phyloP scores from a whole-genome alignment of 139 green algal genomes.

The Ettlia oleoabundans region DNA sequence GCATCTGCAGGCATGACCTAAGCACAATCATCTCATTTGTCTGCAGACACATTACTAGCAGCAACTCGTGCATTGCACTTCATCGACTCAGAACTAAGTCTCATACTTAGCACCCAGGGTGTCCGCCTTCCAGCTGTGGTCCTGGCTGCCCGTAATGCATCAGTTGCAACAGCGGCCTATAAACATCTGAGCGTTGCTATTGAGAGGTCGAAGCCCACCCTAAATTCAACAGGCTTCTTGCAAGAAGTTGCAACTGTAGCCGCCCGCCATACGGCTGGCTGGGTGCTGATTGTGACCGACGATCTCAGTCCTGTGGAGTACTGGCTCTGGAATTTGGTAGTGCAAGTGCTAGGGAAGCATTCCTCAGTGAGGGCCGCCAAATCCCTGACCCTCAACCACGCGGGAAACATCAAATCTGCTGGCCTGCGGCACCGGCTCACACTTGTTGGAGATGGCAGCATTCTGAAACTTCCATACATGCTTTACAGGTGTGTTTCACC shows the following conservation, averaged over 20 bases:
- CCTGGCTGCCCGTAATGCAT: background rate
- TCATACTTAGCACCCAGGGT: background rate
- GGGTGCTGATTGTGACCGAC: conserved; percentile 24
- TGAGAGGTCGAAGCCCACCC: background rate
- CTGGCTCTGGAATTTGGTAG: conserved; percentile 5
- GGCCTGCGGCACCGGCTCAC: conserved; percentile 8
- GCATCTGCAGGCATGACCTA: too few relatives aligned
- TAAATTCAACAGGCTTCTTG: background rate
- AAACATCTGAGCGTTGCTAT: background rate
- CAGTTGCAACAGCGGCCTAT: background rate
- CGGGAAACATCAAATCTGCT: conserved; percentile 11
- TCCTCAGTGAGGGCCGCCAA: too few relatives aligned
- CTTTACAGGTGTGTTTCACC: background rate
- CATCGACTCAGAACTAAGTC: background rate
- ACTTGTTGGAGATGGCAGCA: conserved; percentile 7
- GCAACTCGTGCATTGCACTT: background rate
- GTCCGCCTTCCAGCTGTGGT: background rate
- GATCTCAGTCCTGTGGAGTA: conserved; percentile 1
- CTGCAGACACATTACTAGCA: background rate
- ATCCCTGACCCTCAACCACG: conserved; percentile 12
- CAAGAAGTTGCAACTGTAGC: background rate
- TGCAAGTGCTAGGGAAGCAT: background rate
- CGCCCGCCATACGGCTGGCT: background rate
- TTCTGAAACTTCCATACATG: background rate
- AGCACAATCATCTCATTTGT: background rate